These are phyloP conservation scores for Echites panduratus DNA, from an alignment of 257 asterid genomes.

Conservation along the genomic window DNA sequence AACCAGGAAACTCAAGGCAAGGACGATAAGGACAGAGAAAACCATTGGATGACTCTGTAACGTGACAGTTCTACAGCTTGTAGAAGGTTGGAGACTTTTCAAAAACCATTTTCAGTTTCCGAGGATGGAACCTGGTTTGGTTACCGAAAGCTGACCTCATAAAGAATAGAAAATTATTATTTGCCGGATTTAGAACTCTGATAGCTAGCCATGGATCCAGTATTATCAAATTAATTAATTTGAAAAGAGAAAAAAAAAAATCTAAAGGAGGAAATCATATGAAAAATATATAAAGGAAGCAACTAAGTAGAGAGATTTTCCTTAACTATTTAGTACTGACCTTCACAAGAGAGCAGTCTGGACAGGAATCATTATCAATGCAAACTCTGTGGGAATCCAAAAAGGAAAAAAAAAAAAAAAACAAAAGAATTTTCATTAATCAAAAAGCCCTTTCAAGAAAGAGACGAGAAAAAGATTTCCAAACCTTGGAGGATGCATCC, in stretches of 20 bases:
- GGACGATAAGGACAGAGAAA: no score
- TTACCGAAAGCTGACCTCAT: background rate
- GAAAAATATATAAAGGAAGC: background rate
- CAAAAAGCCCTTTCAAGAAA: background rate
- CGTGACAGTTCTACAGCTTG: no score
- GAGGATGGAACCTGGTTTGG: background rate
- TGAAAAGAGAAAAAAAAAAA: background rate
- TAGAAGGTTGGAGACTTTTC: background rate
- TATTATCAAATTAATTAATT: background rate
- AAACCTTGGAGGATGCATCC: constrained; percentile 89
- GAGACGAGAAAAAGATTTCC: background rate
- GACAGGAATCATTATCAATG: constrained; percentile 61
- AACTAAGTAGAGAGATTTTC: background rate
- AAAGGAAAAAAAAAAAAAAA: no score
- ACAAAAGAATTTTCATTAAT: background rate
- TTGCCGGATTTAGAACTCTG: no score
- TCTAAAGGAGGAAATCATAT: background rate
- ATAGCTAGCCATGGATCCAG: background rate
- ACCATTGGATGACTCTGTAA: no score
- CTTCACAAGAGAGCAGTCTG: constrained; percentile 79
- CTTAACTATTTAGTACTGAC: constrained; percentile 24
- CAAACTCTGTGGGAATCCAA: constrained; percentile 46
- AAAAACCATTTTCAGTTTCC: background rate
- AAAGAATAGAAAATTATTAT: no score
- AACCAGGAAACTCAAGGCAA: no score